A percentile compares a stretch with the other conserved stretches of the same genome.
phyloP scores from a whole-genome alignment of 2,329 filamentous ascomycete species.

The Penicillium capsulatum region DNA sequence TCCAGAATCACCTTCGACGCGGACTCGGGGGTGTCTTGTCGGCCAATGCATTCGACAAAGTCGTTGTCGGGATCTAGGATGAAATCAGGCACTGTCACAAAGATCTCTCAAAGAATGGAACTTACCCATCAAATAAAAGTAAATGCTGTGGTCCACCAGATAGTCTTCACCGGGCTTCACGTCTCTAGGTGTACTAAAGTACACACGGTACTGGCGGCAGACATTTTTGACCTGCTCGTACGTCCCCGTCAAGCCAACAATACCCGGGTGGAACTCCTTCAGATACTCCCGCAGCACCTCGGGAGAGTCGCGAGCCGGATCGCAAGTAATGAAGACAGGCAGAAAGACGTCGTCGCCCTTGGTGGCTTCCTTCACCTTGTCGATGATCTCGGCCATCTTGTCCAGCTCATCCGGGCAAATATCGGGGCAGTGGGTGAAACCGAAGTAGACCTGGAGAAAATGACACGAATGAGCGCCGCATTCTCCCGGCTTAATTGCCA shows the following conservation, averaged over 20 bases:
- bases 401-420: conserved; percentile 99
- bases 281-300: conserved; percentile 80
- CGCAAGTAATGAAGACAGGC: conserved; percentile 91
- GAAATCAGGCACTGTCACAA: conserved; percentile 3
- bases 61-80: conserved; percentile 81
- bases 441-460: conserved; percentile 76
- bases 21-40: conserved; percentile 86
- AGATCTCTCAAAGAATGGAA: background rate
- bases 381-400: conserved; percentile 97
- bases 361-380: conserved; percentile 52
- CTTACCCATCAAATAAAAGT: conserved; percentile 94
- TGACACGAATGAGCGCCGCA: conserved; percentile 4
- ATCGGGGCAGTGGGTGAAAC: conserved; percentile 96
- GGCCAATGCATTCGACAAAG: conserved; percentile 93
- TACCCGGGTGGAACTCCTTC: conserved; percentile 78
- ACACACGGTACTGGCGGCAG: conserved; percentile 94
- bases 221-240: conserved; percentile 92
- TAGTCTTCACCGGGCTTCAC: conserved; percentile 95
- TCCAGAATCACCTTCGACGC: conserved; percentile 78
- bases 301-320: conserved; percentile 85
- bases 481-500: background rate
- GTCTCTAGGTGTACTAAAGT: conserved; percentile 86
- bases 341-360: conserved; percentile 50
- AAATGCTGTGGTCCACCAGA: conserved; percentile 96
- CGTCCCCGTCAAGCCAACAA: conserved; percentile 85